Evolutionary conservation across 805 yeast genomes (phyloP).

Genomic region (Kodamaea neixiangensis): DNA sequence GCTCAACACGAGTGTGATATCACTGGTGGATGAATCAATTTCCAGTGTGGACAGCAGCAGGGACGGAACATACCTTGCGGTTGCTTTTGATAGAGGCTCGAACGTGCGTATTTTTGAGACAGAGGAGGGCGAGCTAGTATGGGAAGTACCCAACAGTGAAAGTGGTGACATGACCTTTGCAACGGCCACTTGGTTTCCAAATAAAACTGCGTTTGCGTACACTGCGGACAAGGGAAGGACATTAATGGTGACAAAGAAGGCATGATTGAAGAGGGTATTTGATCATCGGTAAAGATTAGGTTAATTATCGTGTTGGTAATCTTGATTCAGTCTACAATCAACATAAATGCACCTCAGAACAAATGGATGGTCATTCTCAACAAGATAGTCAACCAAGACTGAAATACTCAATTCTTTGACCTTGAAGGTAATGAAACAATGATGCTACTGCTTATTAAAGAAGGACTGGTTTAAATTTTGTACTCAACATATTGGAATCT

Average conservation of each 20-base stretch:
- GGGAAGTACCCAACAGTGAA: slow-evolving; percentile 31
- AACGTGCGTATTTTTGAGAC: slow-evolving; percentile 42
- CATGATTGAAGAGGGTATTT: neutral
- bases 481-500: no score
- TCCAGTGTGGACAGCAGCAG: slow-evolving; percentile 38
- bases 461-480: no score
- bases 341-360: no score
- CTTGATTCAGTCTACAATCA: no score
- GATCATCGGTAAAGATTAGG: no score
- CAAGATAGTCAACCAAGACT: no score
- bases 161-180: slow-evolving; percentile 31
- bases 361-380: no score
- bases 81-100: slow-evolving; percentile 45
- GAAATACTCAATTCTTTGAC: no score
- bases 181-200: slow-evolving; percentile 36
- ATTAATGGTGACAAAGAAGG: slow-evolving; percentile 24
- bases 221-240: slow-evolving; percentile 32
- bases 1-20: slow-evolving; percentile 35
- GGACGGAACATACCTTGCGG: slow-evolving; percentile 50
- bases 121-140: slow-evolving; percentile 28
- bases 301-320: no score
- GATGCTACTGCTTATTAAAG: no score
- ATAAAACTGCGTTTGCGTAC: slow-evolving; percentile 31
- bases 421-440: no score
- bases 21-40: slow-evolving; percentile 46